Evolutionary conservation across 768 basidiomycete genomes (phyloP).

Genomic region (Pleurotus eryngii): DNA sequence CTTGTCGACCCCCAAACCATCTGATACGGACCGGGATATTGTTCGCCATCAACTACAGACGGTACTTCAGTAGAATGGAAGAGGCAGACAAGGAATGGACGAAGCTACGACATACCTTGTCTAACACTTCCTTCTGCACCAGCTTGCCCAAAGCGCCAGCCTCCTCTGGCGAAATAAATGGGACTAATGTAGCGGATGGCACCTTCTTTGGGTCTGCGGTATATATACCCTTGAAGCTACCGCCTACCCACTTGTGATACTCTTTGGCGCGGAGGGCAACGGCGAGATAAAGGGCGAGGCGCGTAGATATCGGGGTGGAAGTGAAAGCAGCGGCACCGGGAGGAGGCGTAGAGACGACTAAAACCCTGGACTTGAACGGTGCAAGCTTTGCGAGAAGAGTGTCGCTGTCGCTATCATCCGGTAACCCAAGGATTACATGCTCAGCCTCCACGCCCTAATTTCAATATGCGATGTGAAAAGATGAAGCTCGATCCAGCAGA

Average conservation of each 20-base stretch:
- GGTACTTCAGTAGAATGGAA: not conserved
- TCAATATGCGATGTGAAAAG: not conserved
- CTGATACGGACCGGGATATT: slow-evolving; percentile 1
- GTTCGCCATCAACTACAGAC: not conserved
- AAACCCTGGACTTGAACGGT: not conserved
- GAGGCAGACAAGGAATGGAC: not conserved
- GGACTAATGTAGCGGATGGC: slow-evolving; percentile 1
- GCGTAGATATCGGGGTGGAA: not conserved
- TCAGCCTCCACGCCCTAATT: slow-evolving; percentile 2
- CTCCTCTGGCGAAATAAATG: slow-evolving; percentile 1
- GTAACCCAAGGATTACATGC: not conserved
- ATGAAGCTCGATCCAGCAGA: too few relatives aligned
- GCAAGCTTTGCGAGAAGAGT: not conserved
- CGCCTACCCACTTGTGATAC: not conserved
- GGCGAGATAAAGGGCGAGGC: not conserved
- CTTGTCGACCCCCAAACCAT: not conserved
- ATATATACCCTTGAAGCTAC: not conserved
- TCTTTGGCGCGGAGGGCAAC: slow-evolving; percentile 1
- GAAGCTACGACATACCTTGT: not conserved
- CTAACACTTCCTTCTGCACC: not conserved
- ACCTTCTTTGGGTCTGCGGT: slow-evolving; percentile 4
- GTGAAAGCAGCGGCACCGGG: not conserved
- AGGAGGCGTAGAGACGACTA: not conserved
- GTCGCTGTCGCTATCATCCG: not conserved
- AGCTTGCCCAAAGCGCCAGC: not conserved